Base-by-base conservation (phyloP, 1,139 yeast species). In the Blastobotrys raffinosifermentans region DNA sequence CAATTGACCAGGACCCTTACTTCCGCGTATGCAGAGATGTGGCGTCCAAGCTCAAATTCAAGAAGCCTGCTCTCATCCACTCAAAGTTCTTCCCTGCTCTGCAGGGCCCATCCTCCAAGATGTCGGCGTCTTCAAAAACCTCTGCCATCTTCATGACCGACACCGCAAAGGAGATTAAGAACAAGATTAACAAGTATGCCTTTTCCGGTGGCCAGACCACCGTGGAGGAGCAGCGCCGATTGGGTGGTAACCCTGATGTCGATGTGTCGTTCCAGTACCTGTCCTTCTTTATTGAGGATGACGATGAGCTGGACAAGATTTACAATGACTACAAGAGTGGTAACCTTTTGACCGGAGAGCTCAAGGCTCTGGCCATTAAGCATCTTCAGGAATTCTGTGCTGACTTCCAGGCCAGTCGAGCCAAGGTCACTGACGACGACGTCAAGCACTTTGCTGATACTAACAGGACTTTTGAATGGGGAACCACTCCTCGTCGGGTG, bases 1-100 rank as follows among this genome's bases (percentile, higher is more conserved):
- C 99, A 32, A 93, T 93, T 61, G 99, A 93, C 61, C 96, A 89
- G 68, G 99, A 93, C 63, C 98, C 99, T 26, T 93, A 93, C 64
- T 93, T 93, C 69, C 75, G 99, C 62, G 94, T 93, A 20, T 85
- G 96, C 64, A 75, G 99, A 64, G 99, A 93, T 60, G 98, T 93
- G 47, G 96, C 98, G 18, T 87, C 80, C 57, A 91, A 89, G 62
- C 74, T 93, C 58, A 84, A 82, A 64, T 93, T 74, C 60, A 69
- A 89, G 48, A 93, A 93, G 64, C 98, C 97, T 15, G 77, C 96
- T 4, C 73, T 91, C 61, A 72, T 93, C 50, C 97, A 91, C 63
- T 81, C 98, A 42, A 83, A 85, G 64, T 93, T 93, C 64, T 91
- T 93, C 82, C 99, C 99, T 29, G 97, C 98, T 34, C 72, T 93